These are phyloP conservation scores for Cystobasidiaceae sp. DNA, from an alignment of 1,284 basidiomycete genomes.

Conservation along the genomic window DNA sequence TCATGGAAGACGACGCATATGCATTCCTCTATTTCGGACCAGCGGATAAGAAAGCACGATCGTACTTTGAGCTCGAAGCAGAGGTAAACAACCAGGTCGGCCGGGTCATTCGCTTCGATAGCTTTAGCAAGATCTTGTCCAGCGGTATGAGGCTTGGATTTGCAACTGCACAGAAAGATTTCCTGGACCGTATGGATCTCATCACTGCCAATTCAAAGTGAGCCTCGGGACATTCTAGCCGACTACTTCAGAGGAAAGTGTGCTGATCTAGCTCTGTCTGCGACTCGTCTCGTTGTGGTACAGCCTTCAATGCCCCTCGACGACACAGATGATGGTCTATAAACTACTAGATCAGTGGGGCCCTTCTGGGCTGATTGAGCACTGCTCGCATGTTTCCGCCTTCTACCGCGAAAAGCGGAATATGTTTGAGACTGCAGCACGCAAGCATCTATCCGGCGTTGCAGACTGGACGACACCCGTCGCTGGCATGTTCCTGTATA, in stretches of 20 bases:
- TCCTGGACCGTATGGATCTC: slow-evolving; percentile 69
- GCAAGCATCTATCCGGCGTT: slow-evolving; percentile 65
- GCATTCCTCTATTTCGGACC: slow-evolving; percentile 60
- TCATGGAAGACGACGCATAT: slow-evolving; percentile 84
- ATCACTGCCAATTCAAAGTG: slow-evolving; percentile 53
- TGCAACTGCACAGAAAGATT: slow-evolving; percentile 66
- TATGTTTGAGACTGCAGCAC: slow-evolving; percentile 70
- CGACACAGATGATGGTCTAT: slow-evolving; percentile 70
- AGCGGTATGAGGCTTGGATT: slow-evolving; percentile 67
- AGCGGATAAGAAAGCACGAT: slow-evolving; percentile 53
- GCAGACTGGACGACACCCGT: slow-evolving; percentile 79
- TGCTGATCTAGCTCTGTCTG: not conserved
- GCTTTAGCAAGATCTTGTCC: slow-evolving; percentile 79
- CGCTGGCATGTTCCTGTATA: slow-evolving; percentile 57
- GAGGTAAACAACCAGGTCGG: slow-evolving; percentile 49
- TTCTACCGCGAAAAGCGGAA: slow-evolving; percentile 77
- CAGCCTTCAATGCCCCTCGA: slow-evolving; percentile 46
- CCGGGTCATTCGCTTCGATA: slow-evolving; percentile 76
- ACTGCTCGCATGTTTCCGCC: slow-evolving; percentile 61
- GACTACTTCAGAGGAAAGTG: not conserved
- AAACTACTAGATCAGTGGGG: slow-evolving; percentile 66
- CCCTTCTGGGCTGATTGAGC: slow-evolving; percentile 63
- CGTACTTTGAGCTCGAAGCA: slow-evolving; percentile 72
- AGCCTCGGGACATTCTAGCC: too few relatives aligned
- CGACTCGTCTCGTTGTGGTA: not conserved